Conservation (phyloP, 768 basidiomycete species). For the Hypholoma sublateritium region DNA sequence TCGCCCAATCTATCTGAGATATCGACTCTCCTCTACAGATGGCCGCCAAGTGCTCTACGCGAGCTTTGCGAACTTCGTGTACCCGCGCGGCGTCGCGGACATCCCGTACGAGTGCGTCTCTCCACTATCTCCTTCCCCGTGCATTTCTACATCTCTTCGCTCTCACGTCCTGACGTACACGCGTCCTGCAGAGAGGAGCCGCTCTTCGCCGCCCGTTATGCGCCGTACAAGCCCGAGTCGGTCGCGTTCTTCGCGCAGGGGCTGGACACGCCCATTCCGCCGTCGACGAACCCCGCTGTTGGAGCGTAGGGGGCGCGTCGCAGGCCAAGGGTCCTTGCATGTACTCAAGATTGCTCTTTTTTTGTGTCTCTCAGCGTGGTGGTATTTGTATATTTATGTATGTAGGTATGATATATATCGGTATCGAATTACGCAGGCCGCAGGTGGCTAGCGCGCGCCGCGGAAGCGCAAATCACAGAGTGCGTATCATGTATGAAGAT, state of each 20-base stretch:
- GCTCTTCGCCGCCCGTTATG: slow-evolving; percentile 42
- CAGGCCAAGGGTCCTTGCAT: no score
- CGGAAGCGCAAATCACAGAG: no score
- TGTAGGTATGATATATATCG: no score
- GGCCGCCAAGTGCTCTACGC: slow-evolving; percentile 53
- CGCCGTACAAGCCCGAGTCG: slow-evolving; percentile 47
- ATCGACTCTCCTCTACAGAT: slow-evolving; percentile 32
- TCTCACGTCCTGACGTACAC: neutral
- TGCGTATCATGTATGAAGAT: no score
- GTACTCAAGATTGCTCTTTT: no score
- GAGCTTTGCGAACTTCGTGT: slow-evolving; percentile 56
- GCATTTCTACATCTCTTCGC: neutral
- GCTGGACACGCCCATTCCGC: slow-evolving; percentile 25
- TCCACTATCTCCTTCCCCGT: neutral
- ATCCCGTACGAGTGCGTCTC: slow-evolving; percentile 49
- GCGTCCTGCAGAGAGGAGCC: slow-evolving; percentile 36
- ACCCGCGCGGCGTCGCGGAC: slow-evolving; percentile 46
- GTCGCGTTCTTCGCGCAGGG: slow-evolving; percentile 27
- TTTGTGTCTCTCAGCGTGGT: no score
- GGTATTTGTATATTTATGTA: no score
- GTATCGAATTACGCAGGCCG: no score
- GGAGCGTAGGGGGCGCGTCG: neutral
- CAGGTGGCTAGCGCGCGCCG: no score
- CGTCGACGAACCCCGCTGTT: neutral
- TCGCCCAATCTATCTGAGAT: no score